These are phyloP conservation scores for Alternaria incomplexa DNA, from an alignment of 2,329 filamentous ascomycete genomes.

Conservation along the genomic window DNA sequence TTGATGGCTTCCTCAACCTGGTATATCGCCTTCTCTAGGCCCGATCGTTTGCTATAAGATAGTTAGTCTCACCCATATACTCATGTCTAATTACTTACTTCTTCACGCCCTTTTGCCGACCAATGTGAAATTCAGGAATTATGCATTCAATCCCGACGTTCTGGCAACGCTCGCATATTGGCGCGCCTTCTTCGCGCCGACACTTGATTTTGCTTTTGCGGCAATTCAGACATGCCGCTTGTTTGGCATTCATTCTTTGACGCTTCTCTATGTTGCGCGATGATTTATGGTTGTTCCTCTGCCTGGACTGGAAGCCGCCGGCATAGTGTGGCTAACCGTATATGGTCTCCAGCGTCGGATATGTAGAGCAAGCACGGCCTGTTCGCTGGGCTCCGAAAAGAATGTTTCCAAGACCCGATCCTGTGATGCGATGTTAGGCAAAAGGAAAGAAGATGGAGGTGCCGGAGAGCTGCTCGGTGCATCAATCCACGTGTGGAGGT, in stretches of 20 bases:
- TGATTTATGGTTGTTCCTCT: neutral
- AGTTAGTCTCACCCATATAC: conserved; percentile 7
- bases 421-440: neutral
- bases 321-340: conserved; percentile 1
- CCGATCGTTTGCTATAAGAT: conserved; percentile 69
- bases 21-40: conserved; percentile 74
- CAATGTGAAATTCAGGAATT: conserved; percentile 71
- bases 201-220: conserved; percentile 73
- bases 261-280: neutral
- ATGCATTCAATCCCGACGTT: conserved; percentile 67
- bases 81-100: conserved; percentile 60
- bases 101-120: conserved; percentile 77
- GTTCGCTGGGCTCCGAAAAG: neutral
- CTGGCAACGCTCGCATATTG: conserved; percentile 66
- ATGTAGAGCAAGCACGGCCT: neutral
- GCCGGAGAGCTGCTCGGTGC: neutral
- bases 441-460: neutral
- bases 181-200: conserved; percentile 56
- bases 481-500: neutral
- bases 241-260: conserved; percentile 37
- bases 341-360: neutral
- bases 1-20: conserved; percentile 72
- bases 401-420: neutral
- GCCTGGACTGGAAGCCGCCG: neutral
- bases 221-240: conserved; percentile 68